Percentiles rank a stretch among this genome's conserved stretches.
phyloP scores from a whole-genome alignment of 371 early-diverging fungal genomes.

The Lichtheimia ornata region DNA sequence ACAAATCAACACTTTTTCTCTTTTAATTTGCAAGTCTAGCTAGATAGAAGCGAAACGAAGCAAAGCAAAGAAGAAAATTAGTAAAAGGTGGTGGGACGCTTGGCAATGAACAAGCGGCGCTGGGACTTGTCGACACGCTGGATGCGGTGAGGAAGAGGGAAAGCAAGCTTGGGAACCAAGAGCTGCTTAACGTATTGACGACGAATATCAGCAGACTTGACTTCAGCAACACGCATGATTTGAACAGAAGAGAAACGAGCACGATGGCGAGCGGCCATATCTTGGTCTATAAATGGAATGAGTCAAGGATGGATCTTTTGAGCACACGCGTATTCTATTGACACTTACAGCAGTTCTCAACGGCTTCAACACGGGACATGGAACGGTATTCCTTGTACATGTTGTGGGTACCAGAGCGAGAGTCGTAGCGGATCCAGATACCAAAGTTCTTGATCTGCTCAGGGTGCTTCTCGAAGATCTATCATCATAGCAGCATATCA shows the following conservation, averaged over 20 bases:
- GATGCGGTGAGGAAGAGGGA: conserved; percentile 98
- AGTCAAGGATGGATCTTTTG: background rate
- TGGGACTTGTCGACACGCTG: conserved; percentile 71
- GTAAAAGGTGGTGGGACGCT: conserved; percentile 92
- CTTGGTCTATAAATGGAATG: conserved; percentile 75
- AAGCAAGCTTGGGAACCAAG: conserved; percentile 84
- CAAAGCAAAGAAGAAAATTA: conserved; percentile 27
- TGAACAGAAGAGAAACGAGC: conserved; percentile 97
- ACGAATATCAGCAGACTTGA: conserved; percentile 89
- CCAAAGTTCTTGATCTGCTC: conserved; percentile 98
- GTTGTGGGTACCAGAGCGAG: conserved; percentile 99
- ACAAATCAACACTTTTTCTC: too few species aligned
- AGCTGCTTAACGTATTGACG: conserved; percentile 98
- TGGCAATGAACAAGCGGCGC: conserved; percentile 84
- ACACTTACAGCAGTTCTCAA: conserved; percentile 78
- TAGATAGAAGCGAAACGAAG: background rate
- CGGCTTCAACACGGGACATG: conserved; percentile 92
- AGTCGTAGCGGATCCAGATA: conserved; percentile 99
- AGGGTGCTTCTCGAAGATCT: conserved; percentile 96
- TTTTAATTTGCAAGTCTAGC: background rate
- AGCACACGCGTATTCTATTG: background rate
- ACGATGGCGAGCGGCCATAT: conserved; percentile 99
- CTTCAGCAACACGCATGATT: conserved; percentile 96
- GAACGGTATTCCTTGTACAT: conserved; percentile 99
- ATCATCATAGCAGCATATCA: background rate